phyloP scores from a whole-genome alignment of 306 rosid genomes.

The Begonia loranthoides region DNA sequence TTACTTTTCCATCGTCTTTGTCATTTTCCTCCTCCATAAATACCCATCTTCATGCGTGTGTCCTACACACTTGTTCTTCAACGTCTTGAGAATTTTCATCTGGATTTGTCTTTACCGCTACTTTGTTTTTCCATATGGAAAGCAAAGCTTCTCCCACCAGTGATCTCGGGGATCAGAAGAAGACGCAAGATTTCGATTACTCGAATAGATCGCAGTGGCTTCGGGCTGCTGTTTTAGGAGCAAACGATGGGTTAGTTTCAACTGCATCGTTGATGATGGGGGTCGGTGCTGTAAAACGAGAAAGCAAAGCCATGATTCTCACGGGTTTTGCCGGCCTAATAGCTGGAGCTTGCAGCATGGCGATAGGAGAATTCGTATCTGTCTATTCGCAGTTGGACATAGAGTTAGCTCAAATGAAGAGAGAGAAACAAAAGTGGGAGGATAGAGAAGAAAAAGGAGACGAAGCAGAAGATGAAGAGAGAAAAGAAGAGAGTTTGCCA shows the following conservation, averaged over 20 bases:
- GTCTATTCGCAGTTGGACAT: conserved; percentile 81
- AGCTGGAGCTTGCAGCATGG: conserved; percentile 95
- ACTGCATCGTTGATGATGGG: conserved; percentile 95
- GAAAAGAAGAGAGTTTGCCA: conserved; percentile 42
- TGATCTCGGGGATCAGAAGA: conserved; percentile 43
- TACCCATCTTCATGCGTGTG: conserved; percentile 61
- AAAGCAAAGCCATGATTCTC: conserved; percentile 71
- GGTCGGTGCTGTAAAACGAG: conserved; percentile 79
- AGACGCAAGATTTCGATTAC: conserved; percentile 50
- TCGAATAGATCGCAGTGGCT: conserved; percentile 91
- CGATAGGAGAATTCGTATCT: conserved; percentile 90
- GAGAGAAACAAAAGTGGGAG: conserved; percentile 27
- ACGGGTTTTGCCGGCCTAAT: conserved; percentile 78
- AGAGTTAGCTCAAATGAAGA: conserved; percentile 56
- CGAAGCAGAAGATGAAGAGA: conserved; percentile 12
- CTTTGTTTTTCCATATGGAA: no score
- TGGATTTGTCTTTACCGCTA: no score
- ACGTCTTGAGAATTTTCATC: conserved; percentile 3
- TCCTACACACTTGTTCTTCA: conserved; percentile 44
- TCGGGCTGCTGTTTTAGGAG: conserved; percentile 82
- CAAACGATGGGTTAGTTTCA: conserved; percentile 86
- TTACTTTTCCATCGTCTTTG: conserved; percentile 13
- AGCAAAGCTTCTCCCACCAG: conserved; percentile 11
- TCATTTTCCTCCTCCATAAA: conserved; percentile 44
- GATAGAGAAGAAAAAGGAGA: neutral